These are phyloP conservation scores for Hypoxylon sp. DNA, from an alignment of 2,329 filamentous ascomycete genomes.

Conservation along the genomic window DNA sequence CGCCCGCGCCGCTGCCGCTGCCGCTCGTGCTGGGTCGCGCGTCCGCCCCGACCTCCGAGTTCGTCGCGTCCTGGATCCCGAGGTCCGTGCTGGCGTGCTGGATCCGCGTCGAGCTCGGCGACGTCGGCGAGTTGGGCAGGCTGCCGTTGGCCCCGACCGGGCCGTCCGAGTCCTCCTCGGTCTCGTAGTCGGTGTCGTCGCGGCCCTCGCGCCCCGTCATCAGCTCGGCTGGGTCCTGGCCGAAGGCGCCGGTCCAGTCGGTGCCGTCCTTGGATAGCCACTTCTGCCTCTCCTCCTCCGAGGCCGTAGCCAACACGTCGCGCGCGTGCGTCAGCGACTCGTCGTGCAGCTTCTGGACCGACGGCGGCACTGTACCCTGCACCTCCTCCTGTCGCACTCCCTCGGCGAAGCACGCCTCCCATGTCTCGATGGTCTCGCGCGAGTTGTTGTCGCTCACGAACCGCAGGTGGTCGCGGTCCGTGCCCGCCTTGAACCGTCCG, in stretches of 20 bases:
- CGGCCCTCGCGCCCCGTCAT: conserved; percentile 47
- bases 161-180: conserved; percentile 37
- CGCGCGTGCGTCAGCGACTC: conserved; percentile 79
- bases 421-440: conserved; percentile 91
- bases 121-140: conserved; percentile 39
- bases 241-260: conserved; percentile 89
- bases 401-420: conserved; percentile 90
- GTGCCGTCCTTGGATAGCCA: conserved; percentile 83
- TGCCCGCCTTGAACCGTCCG: conserved; percentile 86
- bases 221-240: conserved; percentile 70
- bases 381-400: conserved; percentile 80
- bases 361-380: conserved; percentile 73
- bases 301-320: conserved; percentile 78
- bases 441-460: conserved; percentile 89
- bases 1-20: too few relatives aligned
- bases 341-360: conserved; percentile 80
- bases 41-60: conserved; percentile 35
- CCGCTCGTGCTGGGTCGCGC: conserved; percentile 21
- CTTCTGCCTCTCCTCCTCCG: conserved; percentile 74
- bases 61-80: conserved; percentile 51
- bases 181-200: conserved; percentile 51
- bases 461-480: conserved; percentile 81
- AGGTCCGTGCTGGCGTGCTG: conserved; percentile 41
- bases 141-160: conserved; percentile 47
- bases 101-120: conserved; percentile 27